Evolutionary conservation across 768 basidiomycete genomes (phyloP), one percentile per base, ranked within the genome.

Genomic region (Tulasnella sp.): DNA sequence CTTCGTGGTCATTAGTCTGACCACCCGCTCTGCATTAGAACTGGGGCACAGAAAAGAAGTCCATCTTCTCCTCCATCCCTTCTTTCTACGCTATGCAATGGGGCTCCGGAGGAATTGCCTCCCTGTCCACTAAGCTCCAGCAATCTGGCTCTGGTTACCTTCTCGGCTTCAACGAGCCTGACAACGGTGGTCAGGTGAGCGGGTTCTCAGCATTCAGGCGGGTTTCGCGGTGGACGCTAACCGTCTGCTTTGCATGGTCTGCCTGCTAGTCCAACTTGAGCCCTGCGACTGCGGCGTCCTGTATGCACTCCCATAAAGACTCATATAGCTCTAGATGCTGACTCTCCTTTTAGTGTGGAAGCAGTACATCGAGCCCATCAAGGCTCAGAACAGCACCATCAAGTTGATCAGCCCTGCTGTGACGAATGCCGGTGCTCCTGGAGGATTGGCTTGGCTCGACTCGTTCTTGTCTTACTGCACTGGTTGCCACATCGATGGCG

Each of bases 101-200:
- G 80, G 56, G 58, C 27, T 71, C 75, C 19, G 68, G 72, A 16
- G 80, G 80, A 21, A 76, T 80, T 31, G 56, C 56, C 21, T 40
- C 34, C 44, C 38, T 80, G 75, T 39, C 36, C 27, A 8, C 75
- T 7, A 52, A 52, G 34, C 7, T 80, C 6, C 42, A n/a, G 12
- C 27, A 39, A 14, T 2, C 46, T 40, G 68, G 73, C 8, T 12
- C 80, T 27, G 31, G 71, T 21, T 40, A 38, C 21, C 27, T 80
- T 3, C 75, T 80, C 21, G 75, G 75, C 36, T 77, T 80, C 75
- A 80, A 80, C 71, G 80, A 80, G 76, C 80, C 80, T 19, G 80
- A 80, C 40, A 75, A 80, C 75, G 74, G 48, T 24, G 79, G 71
- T 38, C 75, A 80, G 75, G 75, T 62, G 40, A 52, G 38, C n/a